Evolutionary conservation across 768 basidiomycete genomes (phyloP), one percentile per base, ranked within the genome.

Genomic region (Mycena kentingensis): DNA sequence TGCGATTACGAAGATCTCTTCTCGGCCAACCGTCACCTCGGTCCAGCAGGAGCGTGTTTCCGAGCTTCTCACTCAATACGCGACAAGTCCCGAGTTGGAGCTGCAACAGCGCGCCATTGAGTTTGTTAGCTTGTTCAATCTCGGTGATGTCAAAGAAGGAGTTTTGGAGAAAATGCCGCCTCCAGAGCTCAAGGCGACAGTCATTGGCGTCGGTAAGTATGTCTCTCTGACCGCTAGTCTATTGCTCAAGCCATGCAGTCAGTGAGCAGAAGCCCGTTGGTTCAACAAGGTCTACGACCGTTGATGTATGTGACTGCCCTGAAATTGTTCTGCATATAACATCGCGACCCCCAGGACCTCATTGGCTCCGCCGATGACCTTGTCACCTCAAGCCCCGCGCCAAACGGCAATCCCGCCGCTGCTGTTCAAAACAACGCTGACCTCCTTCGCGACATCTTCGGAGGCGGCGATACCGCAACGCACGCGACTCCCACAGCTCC

Each of bases 141-240:
- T 92, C 7, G 87, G 86, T 5, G 84, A 89, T n/a, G 72, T 90
- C 19, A 78, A 82, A 53, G 77, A 79, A 7, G 97, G 96, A 31
- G 93, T 99, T 1, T 69, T 98, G 54, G 97, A 99, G 73, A 82
- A 93, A 49, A 99, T 99, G 97, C 97, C 97, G n/a, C 90, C 93
- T 5, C 97, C 97, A 2, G 97, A 99, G 68, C 73, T 98, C 58
- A 97, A 95, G 73, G 88, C 90, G n/a, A 98, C 96, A 2, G 90
- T 98, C 2, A 89, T 96, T 79, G 97, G 93, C 39, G 80, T 88
- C 54, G 90, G 93, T 95, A 60, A 58, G 83, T 35, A 46, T 5
- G 7, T 48, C 31, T 43, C 36, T 29, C n/a, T 29, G 27, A 36
- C 18, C 5, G 22, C 16, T n/a, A 27, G 26, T n/a, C 27, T 21